Percentiles rank a stretch among this genome's conserved stretches.
Conservation (phyloP, 2,329 filamentous ascomycete species). For the Colletotrichum graminicola region DNA sequence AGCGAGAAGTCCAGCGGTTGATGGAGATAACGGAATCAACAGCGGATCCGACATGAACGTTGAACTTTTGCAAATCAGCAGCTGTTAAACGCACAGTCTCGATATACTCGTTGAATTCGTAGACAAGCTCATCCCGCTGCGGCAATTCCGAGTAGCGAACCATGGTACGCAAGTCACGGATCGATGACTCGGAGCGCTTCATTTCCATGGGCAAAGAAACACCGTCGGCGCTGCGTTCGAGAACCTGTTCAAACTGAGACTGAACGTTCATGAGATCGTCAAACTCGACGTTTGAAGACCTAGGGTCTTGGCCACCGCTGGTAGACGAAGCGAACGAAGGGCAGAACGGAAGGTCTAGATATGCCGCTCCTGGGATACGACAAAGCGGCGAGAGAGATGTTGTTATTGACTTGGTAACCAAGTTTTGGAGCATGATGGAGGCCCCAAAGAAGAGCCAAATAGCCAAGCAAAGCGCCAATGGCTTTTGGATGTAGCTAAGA, state of each 20-base stretch:
- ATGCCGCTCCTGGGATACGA: conserved; percentile 73
- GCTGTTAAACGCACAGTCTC: conserved; percentile 74
- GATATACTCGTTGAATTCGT: conserved; percentile 83
- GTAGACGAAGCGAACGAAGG: conserved; percentile 44
- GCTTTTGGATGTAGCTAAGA: conserved; percentile 72
- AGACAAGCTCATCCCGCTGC: conserved; percentile 76
- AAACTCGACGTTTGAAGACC: conserved; percentile 69
- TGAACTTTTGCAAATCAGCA: conserved; percentile 78
- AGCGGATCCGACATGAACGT: conserved; percentile 78
- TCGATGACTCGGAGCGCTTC: conserved; percentile 80
- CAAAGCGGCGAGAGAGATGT: conserved; percentile 77
- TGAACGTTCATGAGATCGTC: conserved; percentile 81
- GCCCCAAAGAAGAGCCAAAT: conserved; percentile 71
- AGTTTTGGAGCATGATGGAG: conserved; percentile 70
- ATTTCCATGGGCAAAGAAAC: conserved; percentile 81
- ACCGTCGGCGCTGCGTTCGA: conserved; percentile 75
- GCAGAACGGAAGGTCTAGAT: conserved; percentile 76
- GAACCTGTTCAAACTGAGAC: conserved; percentile 79
- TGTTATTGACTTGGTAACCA: conserved; percentile 71
- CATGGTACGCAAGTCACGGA: conserved; percentile 79
- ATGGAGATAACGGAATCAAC: conserved; percentile 81
- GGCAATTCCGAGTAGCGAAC: conserved; percentile 78
- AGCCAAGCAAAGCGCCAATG: conserved; percentile 72
- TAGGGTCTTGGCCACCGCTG: conserved; percentile 35
- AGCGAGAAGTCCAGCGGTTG: conserved; percentile 80